These are phyloP conservation scores for Corchorus olitorius DNA, from an alignment of 345 rosid genomes.

Conservation along the genomic window DNA sequence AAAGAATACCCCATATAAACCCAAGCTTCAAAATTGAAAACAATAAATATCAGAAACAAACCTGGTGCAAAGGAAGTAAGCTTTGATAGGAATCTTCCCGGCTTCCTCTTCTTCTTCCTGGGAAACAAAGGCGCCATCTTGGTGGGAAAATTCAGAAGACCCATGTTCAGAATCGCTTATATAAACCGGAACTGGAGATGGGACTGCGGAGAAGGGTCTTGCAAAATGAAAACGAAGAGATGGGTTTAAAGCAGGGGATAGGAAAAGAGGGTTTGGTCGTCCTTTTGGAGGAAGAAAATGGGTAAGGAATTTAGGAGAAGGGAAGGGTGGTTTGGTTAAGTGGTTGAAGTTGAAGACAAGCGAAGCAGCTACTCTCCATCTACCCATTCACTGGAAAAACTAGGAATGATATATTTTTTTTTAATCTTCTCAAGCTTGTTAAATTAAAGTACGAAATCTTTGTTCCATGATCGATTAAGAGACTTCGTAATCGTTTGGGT, in stretches of 20 bases:
- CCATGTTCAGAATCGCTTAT: constrained; percentile 52
- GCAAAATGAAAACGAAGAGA: constrained; percentile 18
- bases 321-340: constrained; percentile 25
- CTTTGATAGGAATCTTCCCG: constrained; percentile 77
- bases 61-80: constrained; percentile 88
- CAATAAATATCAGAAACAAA: constrained; percentile 17
- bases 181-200: constrained; percentile 56
- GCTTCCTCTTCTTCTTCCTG: constrained; percentile 53
- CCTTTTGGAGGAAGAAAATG: neutral
- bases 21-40: constrained; percentile 15
- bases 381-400: constrained; percentile 59
- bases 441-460: neutral
- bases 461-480: neutral
- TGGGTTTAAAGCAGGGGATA: constrained; percentile 7
- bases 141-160: constrained; percentile 40
- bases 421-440: neutral
- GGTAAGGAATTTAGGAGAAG: constrained; percentile 1
- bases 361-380: constrained; percentile 60
- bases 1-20: neutral
- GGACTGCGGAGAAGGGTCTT: constrained; percentile 58
- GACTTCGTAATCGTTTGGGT: neutral
- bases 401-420: neutral
- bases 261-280: constrained; percentile 5
- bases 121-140: constrained; percentile 34
- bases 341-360: constrained; percentile 41